Evolutionary conservation across 495 filamentous ascomycete species (phyloP).

Genomic region (Cudoniella acicularis): DNA sequence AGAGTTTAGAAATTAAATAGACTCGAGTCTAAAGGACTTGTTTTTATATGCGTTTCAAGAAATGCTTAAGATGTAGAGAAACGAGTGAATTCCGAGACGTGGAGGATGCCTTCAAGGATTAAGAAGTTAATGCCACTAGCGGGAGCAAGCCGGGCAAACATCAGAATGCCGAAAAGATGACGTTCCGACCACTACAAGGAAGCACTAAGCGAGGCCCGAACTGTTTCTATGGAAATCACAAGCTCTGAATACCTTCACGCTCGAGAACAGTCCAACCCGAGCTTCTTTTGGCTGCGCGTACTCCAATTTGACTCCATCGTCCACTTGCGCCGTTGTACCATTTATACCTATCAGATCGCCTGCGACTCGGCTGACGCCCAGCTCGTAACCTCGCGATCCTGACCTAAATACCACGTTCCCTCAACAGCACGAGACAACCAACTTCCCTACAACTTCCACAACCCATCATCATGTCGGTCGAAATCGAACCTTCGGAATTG

Average conservation of each 20-base stretch:
- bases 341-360: background rate
- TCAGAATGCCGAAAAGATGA: background rate
- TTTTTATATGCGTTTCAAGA: too few relatives aligned
- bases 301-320: background rate
- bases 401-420: slow-evolving; percentile 4
- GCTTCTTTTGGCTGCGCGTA: background rate
- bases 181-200: too few relatives aligned
- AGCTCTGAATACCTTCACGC: background rate
- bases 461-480: slow-evolving; percentile 75
- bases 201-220: background rate
- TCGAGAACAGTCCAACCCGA: background rate
- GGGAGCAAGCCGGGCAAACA: background rate
- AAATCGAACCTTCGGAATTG: slow-evolving; percentile 87
- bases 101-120: too few relatives aligned
- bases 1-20: background rate
- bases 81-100: too few relatives aligned
- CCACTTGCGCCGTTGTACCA: too few relatives aligned
- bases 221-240: background rate
- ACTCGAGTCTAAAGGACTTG: background rate
- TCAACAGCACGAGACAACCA: background rate
- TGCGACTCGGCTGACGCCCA: background rate
- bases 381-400: background rate
- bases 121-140: background rate
- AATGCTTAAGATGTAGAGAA: too few relatives aligned
- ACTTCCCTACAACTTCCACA: background rate